Evolutionary conservation across 495 filamentous ascomycete species (phyloP).

Genomic region (Evansstolkia leycettana): DNA sequence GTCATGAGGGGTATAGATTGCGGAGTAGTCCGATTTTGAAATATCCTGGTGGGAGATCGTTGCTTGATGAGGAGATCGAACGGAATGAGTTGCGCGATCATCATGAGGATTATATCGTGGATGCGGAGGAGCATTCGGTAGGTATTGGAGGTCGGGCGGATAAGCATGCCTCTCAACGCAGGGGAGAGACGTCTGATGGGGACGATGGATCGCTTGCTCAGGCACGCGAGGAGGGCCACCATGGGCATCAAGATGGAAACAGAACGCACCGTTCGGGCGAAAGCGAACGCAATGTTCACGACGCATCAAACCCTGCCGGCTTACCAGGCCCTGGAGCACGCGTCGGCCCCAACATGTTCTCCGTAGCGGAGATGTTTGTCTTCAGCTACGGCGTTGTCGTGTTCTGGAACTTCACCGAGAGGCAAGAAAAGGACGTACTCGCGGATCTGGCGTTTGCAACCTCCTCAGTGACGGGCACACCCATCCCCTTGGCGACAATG

Average conservation of each 20-base stretch:
- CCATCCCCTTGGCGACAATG: slow-evolving; percentile 51
- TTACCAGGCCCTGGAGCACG: slow-evolving; percentile 25
- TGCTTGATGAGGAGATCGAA: slow-evolving; percentile 94
- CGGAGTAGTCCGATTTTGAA: slow-evolving; percentile 85
- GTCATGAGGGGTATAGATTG: slow-evolving; percentile 72
- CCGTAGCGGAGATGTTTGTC: slow-evolving; percentile 93
- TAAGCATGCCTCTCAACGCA: neutral
- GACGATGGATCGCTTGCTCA: neutral
- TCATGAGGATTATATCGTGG: slow-evolving; percentile 74
- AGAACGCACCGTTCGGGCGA: neutral
- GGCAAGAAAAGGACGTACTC: slow-evolving; percentile 91
- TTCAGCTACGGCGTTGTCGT: slow-evolving; percentile 97
- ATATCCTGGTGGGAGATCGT: slow-evolving; percentile 80
- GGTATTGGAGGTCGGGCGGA: neutral
- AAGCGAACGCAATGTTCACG: slow-evolving; percentile 4
- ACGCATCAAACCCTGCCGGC: slow-evolving; percentile 8
- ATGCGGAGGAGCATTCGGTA: slow-evolving; percentile 29
- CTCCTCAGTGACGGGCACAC: slow-evolving; percentile 32
- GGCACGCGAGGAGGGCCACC: neutral
- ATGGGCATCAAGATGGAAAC: neutral
- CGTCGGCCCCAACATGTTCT: slow-evolving; percentile 49
- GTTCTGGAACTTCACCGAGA: slow-evolving; percentile 96
- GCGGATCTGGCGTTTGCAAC: slow-evolving; percentile 91
- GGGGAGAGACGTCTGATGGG: too few species aligned
- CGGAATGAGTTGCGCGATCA: slow-evolving; percentile 81